Evolutionary conservation across 352 stramenopile species (phyloP).

Genomic region (Saprolegnia diclina): DNA sequence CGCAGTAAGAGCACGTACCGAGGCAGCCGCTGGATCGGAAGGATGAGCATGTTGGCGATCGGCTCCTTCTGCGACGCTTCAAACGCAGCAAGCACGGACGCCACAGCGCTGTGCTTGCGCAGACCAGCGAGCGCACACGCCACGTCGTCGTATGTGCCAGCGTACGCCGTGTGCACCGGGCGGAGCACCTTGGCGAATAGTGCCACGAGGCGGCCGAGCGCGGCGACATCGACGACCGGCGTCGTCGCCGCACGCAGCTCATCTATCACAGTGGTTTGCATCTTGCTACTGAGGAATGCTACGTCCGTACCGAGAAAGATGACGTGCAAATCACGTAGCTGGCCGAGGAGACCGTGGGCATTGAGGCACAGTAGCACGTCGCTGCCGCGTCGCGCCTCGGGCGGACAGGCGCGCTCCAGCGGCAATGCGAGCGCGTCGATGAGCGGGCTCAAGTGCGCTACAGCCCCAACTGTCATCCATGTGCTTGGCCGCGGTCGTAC

Average conservation of each 20-base stretch:
- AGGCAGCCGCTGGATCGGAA: conserved; percentile 89
- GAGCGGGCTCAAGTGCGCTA: background rate
- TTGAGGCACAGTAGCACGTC: background rate
- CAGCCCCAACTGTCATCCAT: too few relatives aligned
- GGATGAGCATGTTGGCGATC: conserved; percentile 69
- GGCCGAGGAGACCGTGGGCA: background rate
- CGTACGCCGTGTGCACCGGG: background rate
- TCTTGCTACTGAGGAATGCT: too few relatives aligned
- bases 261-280: background rate
- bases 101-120: background rate
- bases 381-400: background rate
- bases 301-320: background rate
- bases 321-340: background rate
- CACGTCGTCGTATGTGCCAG: background rate
- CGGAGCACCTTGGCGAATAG: background rate
- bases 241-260: background rate
- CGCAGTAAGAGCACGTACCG: conserved; percentile 83
- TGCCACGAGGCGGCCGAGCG: background rate
- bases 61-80: background rate
- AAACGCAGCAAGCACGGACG: background rate
- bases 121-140: background rate
- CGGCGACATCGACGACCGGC: background rate
- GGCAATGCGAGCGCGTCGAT: background rate
- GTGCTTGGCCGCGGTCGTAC: too few relatives aligned
- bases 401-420: background rate